Evolutionary conservation across 805 yeast species (phyloP), one percentile per base, ranked within the genome.

Genomic region (Teunomyces funiuensis): DNA sequence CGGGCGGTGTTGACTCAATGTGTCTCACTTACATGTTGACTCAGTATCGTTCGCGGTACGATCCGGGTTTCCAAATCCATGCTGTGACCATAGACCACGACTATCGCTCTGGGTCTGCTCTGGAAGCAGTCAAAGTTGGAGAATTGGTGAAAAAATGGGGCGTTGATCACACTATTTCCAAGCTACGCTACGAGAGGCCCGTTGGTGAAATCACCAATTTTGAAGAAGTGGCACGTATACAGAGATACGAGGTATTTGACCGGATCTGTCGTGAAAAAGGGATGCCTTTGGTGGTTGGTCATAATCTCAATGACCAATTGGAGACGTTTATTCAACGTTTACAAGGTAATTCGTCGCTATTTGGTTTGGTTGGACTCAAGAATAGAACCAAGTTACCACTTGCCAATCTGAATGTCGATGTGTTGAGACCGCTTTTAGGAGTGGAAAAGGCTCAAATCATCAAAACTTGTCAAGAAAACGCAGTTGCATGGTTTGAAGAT

Each of bases 1-100:
- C 88, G 11, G 95, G 95, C 1, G 95, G 95, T 1, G 88, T 83
- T 0, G 95, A 86, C 55, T 85, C 93, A 1, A 80, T 85, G 80
- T 81, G 85, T 10, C 57, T 86, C 33, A 69, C 85, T 0, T 73
- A 73, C 47, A 62, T 84, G 14, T 57, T 82, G 4, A 45, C 65
- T 0, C 57, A 62, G 18, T 74, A 65, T 49, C 60, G 54, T 23
- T 44, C 67, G 8, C 42, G 39, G 3, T 39, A 62, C 36, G 52
- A 60, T 5, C 53, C 63, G 2, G 44, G 50, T 1, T 47, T 76
- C 14, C 40, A 60, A 16, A 57, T 80, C 1, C 58, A 60, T 39
- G 87, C 88, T 2, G 66, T 83, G 27, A 82, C 90, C 0, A 74
- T 86, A 0, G 84, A 87, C 55, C 95, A 86, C 53, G 63, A 66